These are phyloP conservation scores for Ensete ventricosum DNA, from an alignment of 176 grass and related monocot genomes.

Conservation along the genomic window DNA sequence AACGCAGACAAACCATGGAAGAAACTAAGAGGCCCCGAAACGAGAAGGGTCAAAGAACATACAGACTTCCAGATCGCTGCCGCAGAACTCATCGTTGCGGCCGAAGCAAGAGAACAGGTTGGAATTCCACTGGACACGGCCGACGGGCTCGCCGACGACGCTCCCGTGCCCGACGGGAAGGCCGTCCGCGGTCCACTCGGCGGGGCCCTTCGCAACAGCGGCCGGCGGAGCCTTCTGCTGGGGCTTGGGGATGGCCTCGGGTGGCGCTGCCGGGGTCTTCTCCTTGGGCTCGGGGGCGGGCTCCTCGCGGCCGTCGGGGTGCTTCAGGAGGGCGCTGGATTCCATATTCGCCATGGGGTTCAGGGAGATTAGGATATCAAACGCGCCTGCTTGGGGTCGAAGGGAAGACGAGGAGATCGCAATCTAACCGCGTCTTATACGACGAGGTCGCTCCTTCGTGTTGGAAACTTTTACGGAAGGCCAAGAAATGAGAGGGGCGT, in stretches of 20 bases:
- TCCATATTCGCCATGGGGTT: conserved; percentile 16
- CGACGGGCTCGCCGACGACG: conserved; percentile 54
- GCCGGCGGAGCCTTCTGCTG: neutral
- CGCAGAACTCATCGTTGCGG: conserved; percentile 76
- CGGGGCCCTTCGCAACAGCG: conserved; percentile 9
- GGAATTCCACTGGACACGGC: conserved; percentile 59
- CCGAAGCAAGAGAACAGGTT: conserved; percentile 70
- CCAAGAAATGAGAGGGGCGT: neutral
- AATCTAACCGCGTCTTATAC: conserved; percentile 14
- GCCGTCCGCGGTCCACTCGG: conserved; percentile 31
- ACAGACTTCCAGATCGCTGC: conserved; percentile 99
- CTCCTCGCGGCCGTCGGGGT: conserved; percentile 1
- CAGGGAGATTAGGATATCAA: conserved; percentile 6
- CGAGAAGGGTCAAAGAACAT: conserved; percentile 25
- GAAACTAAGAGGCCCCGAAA: neutral
- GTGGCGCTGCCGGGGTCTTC: conserved; percentile 4
- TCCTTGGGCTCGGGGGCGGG: neutral
- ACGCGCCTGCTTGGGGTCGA: conserved; percentile 5
- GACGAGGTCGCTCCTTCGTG: neutral
- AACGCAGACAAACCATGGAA: neutral
- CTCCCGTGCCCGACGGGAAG: conserved; percentile 29
- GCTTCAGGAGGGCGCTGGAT: conserved; percentile 14
- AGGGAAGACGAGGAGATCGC: neutral
- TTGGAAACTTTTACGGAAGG: neutral
- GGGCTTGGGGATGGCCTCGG: neutral